Conservation (phyloP, 139 green algal species). For the Choricystis sp. region DNA sequence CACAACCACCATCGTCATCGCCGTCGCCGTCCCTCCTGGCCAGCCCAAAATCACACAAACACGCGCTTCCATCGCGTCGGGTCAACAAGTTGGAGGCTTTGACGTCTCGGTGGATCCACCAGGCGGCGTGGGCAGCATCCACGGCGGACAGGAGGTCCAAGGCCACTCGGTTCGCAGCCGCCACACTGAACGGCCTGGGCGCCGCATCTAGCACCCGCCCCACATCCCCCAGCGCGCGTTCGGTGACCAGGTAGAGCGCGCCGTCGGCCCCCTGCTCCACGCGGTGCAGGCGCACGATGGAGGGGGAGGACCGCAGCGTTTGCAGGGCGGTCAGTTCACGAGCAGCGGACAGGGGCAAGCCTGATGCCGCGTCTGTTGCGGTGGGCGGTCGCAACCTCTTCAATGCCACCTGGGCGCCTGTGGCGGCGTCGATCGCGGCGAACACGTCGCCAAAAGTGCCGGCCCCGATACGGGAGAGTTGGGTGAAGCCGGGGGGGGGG, state of each 20-base stretch:
- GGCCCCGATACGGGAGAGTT: slow-evolving; percentile 73
- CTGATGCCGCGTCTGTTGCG: not conserved
- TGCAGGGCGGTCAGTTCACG: not conserved
- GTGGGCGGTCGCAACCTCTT: slow-evolving; percentile 49
- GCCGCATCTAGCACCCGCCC: not conserved
- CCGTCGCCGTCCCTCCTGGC: not conserved
- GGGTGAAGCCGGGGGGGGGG: too few species aligned
- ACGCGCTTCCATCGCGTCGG: not conserved
- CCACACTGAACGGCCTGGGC: not conserved
- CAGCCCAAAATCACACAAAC: not conserved
- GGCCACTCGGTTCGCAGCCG: not conserved
- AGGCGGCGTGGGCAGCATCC: not conserved
- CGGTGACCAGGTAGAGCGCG: not conserved
- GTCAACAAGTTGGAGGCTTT: slow-evolving; percentile 4
- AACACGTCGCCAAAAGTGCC: slow-evolving; percentile 91
- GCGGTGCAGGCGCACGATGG: not conserved
- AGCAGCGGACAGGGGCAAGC: not conserved
- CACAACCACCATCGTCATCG: not conserved
- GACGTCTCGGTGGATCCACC: slow-evolving; percentile 6
- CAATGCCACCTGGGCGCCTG: slow-evolving; percentile 50
- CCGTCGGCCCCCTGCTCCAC: not conserved
- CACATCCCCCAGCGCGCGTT: not conserved
- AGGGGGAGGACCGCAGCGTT: not conserved
- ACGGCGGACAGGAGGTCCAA: not conserved
- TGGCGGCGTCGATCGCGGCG: slow-evolving; percentile 49